Conservation (phyloP, 495 filamentous ascomycete genomes). For the Hyaloscypha finlandica region DNA sequence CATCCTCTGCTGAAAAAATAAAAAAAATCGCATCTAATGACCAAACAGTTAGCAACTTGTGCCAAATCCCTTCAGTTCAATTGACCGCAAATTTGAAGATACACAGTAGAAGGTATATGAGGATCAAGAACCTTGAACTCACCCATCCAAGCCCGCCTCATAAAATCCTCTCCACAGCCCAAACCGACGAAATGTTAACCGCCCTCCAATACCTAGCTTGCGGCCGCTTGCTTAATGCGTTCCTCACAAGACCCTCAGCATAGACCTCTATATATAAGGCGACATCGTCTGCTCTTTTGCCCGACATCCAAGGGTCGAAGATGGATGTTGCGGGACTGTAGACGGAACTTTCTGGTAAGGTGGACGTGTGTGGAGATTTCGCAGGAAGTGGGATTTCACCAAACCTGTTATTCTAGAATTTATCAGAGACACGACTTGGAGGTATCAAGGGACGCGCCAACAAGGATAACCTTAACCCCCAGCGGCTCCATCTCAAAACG, state of each 20-base stretch:
- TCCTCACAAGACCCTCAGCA: conserved; percentile 35
- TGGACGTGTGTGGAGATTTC: conserved; percentile 12
- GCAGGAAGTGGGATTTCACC: conserved; percentile 41
- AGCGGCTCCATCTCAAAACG: conserved; percentile 57
- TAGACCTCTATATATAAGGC: conserved; percentile 33
- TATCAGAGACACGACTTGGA: too few species aligned
- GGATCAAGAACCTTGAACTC: too few species aligned
- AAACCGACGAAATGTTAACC: conserved; percentile 17
- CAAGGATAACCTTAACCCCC: conserved; percentile 44
- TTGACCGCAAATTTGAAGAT: too few species aligned
- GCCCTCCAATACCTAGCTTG: conserved; percentile 36
- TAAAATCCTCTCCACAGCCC: conserved; percentile 18
- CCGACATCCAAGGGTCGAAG: conserved; percentile 18
- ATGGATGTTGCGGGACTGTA: conserved; percentile 31
- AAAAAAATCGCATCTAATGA: too few species aligned
- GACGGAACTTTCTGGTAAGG: conserved; percentile 28
- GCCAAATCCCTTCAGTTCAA: too few species aligned
- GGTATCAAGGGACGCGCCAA: neutral
- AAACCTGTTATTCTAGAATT: conserved; percentile 31
- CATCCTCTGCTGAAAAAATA: too few species aligned
- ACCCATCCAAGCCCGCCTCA: too few species aligned
- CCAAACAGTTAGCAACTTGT: too few species aligned
- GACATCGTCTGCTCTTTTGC: conserved; percentile 8
- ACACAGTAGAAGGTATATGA: too few species aligned
- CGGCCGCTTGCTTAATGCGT: conserved; percentile 34